Evolutionary conservation across 495 filamentous ascomycete genomes (phyloP).

Genomic region (Eremomyces bilateralis): DNA sequence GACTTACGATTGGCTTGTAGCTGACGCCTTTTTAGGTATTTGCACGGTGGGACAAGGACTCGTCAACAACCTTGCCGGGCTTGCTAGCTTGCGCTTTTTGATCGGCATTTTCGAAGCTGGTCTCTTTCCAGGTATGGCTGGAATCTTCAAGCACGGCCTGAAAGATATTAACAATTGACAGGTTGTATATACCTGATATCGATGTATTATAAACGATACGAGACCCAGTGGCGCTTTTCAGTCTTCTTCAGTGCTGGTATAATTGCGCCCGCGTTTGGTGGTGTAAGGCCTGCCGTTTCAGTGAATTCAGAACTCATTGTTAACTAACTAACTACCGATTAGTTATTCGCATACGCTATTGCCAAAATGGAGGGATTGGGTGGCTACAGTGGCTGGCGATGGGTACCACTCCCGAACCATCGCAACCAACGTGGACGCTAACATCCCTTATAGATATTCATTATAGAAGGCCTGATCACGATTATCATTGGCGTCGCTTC

Average conservation of each 20-base stretch:
- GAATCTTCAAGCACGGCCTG: background rate
- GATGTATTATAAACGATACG: slow-evolving; percentile 1
- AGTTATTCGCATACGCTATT: slow-evolving; percentile 22
- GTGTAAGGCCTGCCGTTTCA: too few relatives aligned
- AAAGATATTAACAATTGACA: background rate
- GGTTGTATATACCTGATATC: background rate
- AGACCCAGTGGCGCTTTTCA: background rate
- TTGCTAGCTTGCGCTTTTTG: background rate
- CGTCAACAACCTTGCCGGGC: background rate
- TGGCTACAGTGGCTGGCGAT: slow-evolving; percentile 26
- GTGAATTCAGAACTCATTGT: background rate
- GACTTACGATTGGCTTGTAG: background rate
- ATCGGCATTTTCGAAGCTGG: slow-evolving; percentile 1
- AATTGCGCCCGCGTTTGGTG: slow-evolving; percentile 32
- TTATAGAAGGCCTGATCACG: slow-evolving; percentile 28
- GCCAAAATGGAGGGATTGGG: slow-evolving; percentile 5
- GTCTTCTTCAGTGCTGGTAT: background rate
- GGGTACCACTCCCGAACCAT: slow-evolving; percentile 7
- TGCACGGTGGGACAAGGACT: background rate
- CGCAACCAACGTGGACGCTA: background rate
- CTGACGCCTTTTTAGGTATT: background rate
- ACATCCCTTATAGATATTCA: slow-evolving; percentile 30
- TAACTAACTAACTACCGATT: background rate
- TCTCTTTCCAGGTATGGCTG: background rate
- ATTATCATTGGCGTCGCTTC: slow-evolving; percentile 21